Conservation (phyloP, 139 green algal species). For the Monoraphidium neglectum region DNA sequence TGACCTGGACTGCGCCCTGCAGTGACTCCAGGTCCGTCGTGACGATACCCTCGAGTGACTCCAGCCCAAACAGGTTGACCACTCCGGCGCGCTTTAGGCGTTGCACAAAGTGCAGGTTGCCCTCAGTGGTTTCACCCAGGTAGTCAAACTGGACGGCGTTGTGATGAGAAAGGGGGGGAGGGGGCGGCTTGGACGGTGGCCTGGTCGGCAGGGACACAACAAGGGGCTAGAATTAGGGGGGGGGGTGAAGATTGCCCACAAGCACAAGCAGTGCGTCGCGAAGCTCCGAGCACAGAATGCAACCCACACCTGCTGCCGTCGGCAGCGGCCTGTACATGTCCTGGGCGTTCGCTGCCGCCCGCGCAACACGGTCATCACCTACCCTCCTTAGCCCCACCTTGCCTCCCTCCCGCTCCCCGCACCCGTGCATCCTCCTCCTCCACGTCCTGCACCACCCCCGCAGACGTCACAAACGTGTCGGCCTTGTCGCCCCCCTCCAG, state of each 20-base stretch:
- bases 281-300: neutral
- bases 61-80: slow-evolving; percentile 40
- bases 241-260: neutral
- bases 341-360: neutral
- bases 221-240: neutral
- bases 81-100: slow-evolving; percentile 28
- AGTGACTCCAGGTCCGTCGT: slow-evolving; percentile 18
- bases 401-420: neutral
- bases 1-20: slow-evolving; percentile 15
- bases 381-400: neutral
- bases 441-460: slow-evolving; percentile 57
- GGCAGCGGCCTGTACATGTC: neutral
- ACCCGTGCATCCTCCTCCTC: slow-evolving; percentile 63
- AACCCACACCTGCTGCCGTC: neutral
- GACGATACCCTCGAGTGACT: slow-evolving; percentile 12
- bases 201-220: neutral
- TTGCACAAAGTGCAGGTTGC: slow-evolving; percentile 74
- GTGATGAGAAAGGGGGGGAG: neutral
- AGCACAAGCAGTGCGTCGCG: neutral
- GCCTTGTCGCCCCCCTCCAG: slow-evolving; percentile 20
- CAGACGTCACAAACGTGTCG: slow-evolving; percentile 61
- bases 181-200: neutral
- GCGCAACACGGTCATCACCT: neutral
- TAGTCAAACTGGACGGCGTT: slow-evolving; percentile 71
- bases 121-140: slow-evolving; percentile 72